Conservation (phyloP, 768 basidiomycete genomes). For the Galerina sulciceps region DNA sequence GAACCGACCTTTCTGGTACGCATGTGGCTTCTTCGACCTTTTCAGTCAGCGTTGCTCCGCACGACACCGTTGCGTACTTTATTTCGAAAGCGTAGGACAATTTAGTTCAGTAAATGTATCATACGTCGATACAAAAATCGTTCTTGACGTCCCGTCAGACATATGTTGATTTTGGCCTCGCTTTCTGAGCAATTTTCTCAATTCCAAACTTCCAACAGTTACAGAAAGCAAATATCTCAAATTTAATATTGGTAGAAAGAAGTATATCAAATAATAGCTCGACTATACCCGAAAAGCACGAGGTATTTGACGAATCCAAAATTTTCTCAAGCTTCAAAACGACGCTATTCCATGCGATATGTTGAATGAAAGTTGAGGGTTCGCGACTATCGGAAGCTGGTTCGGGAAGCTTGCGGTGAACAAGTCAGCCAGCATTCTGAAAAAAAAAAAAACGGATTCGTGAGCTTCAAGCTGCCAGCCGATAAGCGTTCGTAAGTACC, state of each 20-base stretch:
- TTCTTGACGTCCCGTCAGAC: too few relatives aligned
- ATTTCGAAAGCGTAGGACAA: constrained; percentile 25
- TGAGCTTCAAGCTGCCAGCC: neutral
- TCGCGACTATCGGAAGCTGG: constrained; percentile 39
- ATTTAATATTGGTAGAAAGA: too few relatives aligned
- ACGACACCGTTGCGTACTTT: constrained; percentile 58
- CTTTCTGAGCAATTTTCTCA: too few relatives aligned
- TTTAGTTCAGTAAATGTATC: too few relatives aligned
- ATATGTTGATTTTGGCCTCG: too few relatives aligned
- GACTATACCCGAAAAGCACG: too few relatives aligned
- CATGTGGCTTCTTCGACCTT: constrained; percentile 39
- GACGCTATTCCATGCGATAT: constrained; percentile 43
- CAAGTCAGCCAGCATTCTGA: constrained; percentile 44
- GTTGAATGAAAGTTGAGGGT: constrained; percentile 38
- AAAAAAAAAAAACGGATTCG: neutral
- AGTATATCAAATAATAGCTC: too few relatives aligned
- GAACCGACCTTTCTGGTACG: constrained; percentile 42
- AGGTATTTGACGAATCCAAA: too few relatives aligned
- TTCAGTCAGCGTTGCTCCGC: constrained; percentile 45
- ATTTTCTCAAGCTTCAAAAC: constrained; percentile 20
- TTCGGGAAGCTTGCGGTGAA: constrained; percentile 36
- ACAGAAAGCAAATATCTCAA: too few relatives aligned
- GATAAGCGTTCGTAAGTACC: constrained; percentile 22
- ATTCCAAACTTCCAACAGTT: too few relatives aligned
- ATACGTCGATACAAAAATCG: too few relatives aligned